phyloP scores from a whole-genome alignment of 768 basidiomycete species.

The Pulveroboletus sp. region DNA sequence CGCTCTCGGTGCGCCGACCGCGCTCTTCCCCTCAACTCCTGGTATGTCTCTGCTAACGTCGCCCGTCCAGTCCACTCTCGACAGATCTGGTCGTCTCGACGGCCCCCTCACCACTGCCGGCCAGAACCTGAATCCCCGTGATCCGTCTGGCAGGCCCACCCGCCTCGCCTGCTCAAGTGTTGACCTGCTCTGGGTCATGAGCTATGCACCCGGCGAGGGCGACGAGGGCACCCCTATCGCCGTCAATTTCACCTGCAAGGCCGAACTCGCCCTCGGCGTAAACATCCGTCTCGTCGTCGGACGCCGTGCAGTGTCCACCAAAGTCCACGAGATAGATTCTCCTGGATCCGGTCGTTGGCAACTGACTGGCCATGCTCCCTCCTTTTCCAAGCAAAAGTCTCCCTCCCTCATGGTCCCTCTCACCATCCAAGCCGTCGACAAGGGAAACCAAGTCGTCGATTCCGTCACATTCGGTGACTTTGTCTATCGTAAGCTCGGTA shows the following conservation, averaged over 20 bases:
- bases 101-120: slow-evolving; percentile 7
- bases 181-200: slow-evolving; percentile 59
- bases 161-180: slow-evolving; percentile 42
- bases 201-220: slow-evolving; percentile 62
- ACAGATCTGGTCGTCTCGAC: neutral
- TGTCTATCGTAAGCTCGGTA: slow-evolving; percentile 53
- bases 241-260: slow-evolving; percentile 43
- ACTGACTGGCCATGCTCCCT: slow-evolving; percentile 58
- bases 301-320: slow-evolving; percentile 59
- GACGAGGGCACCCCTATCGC: slow-evolving; percentile 57
- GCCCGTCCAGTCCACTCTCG: neutral
- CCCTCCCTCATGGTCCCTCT: slow-evolving; percentile 45
- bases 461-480: slow-evolving; percentile 69
- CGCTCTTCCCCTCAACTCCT: neutral
- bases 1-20: neutral
- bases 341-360: slow-evolving; percentile 54
- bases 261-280: slow-evolving; percentile 30
- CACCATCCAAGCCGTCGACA: slow-evolving; percentile 59
- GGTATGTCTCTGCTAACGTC: slow-evolving; percentile 3
- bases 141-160: slow-evolving; percentile 6
- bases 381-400: slow-evolving; percentile 38
- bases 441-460: slow-evolving; percentile 51
- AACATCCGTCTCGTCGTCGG: slow-evolving; percentile 75
- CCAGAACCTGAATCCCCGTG: slow-evolving; percentile 9
- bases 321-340: slow-evolving; percentile 50